phyloP scores from a whole-genome alignment of 2,329 filamentous ascomycete species.

The Calonectria pseudoturangicola region DNA sequence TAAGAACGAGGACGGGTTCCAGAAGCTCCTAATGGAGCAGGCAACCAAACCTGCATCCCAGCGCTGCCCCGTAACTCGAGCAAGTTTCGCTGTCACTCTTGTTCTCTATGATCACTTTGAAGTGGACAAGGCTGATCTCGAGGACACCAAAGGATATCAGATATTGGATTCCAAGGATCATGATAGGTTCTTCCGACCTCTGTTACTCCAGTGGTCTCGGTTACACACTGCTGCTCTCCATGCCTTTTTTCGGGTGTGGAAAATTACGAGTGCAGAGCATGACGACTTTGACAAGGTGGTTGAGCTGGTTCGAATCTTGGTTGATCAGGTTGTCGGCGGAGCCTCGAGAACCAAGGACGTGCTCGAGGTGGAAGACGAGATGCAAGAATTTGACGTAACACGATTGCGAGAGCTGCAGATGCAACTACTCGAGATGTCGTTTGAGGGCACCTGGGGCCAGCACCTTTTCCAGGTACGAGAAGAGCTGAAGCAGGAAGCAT shows the following conservation, averaged over 20 bases:
- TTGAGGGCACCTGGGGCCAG: constrained; percentile 95
- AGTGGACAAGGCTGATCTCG: constrained; percentile 87
- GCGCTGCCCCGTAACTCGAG: constrained; percentile 90
- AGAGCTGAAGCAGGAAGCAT: constrained; percentile 90
- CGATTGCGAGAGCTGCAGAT: constrained; percentile 91
- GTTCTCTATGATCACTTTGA: constrained; percentile 97
- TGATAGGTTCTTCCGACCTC: constrained; percentile 89
- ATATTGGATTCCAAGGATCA: constrained; percentile 85
- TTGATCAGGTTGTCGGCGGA: constrained; percentile 91
- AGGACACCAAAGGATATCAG: constrained; percentile 86
- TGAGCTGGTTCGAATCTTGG: constrained; percentile 90
- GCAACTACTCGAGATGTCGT: constrained; percentile 91
- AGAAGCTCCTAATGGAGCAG: constrained; percentile 94
- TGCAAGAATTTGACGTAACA: constrained; percentile 87
- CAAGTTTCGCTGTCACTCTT: constrained; percentile 89
- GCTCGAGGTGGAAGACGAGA: constrained; percentile 90
- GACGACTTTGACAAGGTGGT: constrained; percentile 95
- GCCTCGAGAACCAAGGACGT: constrained; percentile 89
- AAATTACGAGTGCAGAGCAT: constrained; percentile 87
- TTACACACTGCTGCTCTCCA: constrained; percentile 90
- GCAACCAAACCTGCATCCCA: constrained; percentile 81
- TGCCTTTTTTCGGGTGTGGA: constrained; percentile 95
- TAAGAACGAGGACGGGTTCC: constrained; percentile 93
- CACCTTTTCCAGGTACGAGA: constrained; percentile 94
- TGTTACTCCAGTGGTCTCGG: constrained; percentile 94